Base-by-base conservation (phyloP, 164 flowering plant genomes). In the Vitis rotundifolia region DNA sequence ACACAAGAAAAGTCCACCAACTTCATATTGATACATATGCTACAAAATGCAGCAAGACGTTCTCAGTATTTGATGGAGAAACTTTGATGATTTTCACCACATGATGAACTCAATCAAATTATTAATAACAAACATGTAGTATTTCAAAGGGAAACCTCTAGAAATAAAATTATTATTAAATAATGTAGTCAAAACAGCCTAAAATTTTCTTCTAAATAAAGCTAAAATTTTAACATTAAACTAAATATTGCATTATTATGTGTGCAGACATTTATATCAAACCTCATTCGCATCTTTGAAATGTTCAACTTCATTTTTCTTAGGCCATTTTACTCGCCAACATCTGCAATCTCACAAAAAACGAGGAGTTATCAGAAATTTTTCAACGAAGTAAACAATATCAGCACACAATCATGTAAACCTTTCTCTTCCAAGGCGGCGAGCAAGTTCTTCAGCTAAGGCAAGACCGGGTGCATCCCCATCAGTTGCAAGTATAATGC, bases 201-300 rank as follows among this genome's bases (percentile, higher is more conserved):
- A 22, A 22, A 22, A 7, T 31, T 31, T 31, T 31, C 6, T 3
- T 31, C 2, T 26, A 50, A 4, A 14, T 5, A 3, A 18, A 15
- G 11, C 14, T 48, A 49, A 49, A 63, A 63, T 37, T 31, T 31
- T 49, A 26, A 52, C 44, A 5, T 11, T 11, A 15, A 50, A 28
- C 15, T 50, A 62, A 16, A 47, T 15, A 61, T 18, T 15, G 47
- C 44, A 37, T 37, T 8, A 5, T 6, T 26, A 44, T 11, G 15
- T 2, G 9, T 1, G 22, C 49, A 69, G 3, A 64, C 26, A 47
- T 63, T 10, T 47, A 66, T 47, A 47, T n/a, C 76, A 49, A 52
- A 92, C 98, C 97, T 94, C 98, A 79, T 91, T 94, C 65, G 97
- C 97, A 83, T 94, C 98, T 83, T 94, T 94, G 75, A 77, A 92